Conservation (phyloP, 495 filamentous ascomycete species). For the Talaromyces wortmannii region DNA sequence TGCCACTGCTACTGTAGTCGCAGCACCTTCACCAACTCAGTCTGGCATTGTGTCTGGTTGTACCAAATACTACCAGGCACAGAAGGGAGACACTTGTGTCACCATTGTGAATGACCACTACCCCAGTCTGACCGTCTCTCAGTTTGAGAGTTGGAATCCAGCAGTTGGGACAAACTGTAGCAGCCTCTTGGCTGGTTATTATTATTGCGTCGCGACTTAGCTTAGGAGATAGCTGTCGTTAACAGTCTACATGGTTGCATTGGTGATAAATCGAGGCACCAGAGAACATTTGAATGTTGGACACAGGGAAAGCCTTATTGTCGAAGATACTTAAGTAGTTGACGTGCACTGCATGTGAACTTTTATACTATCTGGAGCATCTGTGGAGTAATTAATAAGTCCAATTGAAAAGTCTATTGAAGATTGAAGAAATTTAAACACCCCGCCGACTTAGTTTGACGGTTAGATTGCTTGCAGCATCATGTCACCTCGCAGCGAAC, state of each 20-base stretch:
- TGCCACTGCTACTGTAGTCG: neutral
- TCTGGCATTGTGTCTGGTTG: slow-evolving; percentile 10
- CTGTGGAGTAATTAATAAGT: no score
- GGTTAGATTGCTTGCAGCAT: no score
- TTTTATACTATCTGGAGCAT: no score
- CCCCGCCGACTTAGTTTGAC: no score
- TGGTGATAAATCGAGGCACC: neutral
- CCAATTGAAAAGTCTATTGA: no score
- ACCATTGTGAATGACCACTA: slow-evolving; percentile 8
- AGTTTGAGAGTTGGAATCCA: slow-evolving; percentile 15
- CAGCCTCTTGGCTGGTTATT: slow-evolving; percentile 3
- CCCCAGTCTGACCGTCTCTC: slow-evolving; percentile 1
- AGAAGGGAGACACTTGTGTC: slow-evolving; percentile 14
- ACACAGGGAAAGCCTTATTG: no score
- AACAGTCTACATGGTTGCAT: neutral
- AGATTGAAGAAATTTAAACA: no score
- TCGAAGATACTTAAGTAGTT: neutral
- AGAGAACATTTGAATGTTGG: no score
- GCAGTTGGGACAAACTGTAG: slow-evolving; percentile 9
- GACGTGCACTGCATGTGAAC: no score
- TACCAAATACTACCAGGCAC: slow-evolving; percentile 12
- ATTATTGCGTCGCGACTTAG: slow-evolving; percentile 4
- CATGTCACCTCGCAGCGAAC: no score
- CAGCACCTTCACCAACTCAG: slow-evolving; percentile 14
- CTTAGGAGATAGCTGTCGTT: no score